phyloP scores from a whole-genome alignment of 2,329 filamentous ascomycete genomes.

The Talaromyces sp. region DNA sequence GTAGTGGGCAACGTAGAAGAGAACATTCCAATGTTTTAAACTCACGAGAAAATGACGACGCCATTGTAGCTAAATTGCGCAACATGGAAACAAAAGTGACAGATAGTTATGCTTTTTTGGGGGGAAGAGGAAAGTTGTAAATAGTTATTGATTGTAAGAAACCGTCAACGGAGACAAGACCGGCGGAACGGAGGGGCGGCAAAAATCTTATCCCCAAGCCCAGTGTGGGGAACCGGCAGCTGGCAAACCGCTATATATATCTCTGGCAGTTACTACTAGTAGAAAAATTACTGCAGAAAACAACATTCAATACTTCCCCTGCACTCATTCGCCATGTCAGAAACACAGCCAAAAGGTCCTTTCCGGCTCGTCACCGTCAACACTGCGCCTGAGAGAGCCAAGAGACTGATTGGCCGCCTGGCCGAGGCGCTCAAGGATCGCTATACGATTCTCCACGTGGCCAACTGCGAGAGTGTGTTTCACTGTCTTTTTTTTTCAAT shows the following conservation, averaged over 20 bases:
- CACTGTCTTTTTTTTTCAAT: neutral
- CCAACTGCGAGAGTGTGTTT: conserved; percentile 56
- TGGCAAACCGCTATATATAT: conserved; percentile 9
- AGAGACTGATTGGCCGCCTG: conserved; percentile 58
- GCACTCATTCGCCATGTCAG: conserved; percentile 8
- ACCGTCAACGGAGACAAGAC: neutral
- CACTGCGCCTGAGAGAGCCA: conserved; percentile 62
- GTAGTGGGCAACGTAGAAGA: neutral
- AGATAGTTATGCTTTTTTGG: neutral
- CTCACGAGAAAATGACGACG: conserved; percentile 29
- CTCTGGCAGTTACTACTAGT: neutral
- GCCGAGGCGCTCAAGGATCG: conserved; percentile 58
- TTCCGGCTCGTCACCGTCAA: conserved; percentile 65
- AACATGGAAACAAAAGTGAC: neutral
- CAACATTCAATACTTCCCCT: conserved; percentile 11
- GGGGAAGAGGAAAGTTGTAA: too few species aligned
- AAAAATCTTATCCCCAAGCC: conserved; percentile 12
- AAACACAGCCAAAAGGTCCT: conserved; percentile 45
- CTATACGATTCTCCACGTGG: conserved; percentile 60
- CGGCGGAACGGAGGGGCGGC: conserved; percentile 16
- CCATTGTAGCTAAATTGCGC: conserved; percentile 20
- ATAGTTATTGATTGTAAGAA: neutral
- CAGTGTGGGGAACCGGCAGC: conserved; percentile 16
- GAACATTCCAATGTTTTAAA: neutral
- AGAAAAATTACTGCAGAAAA: neutral